phyloP scores from a whole-genome alignment of 1,284 basidiomycete species.

The Leccinum pachyderme region DNA sequence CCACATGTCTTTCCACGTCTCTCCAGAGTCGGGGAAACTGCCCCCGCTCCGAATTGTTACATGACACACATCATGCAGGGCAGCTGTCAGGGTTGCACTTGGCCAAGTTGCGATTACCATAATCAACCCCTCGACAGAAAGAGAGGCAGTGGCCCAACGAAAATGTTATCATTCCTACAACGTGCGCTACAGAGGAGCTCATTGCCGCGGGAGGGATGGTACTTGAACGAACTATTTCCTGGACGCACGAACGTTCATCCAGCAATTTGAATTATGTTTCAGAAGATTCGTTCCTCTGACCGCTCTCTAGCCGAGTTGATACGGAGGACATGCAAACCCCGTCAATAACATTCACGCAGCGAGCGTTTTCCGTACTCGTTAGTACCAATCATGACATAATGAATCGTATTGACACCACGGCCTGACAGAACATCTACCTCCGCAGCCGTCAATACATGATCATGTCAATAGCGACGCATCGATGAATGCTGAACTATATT shows the following conservation, averaged over 20 bases:
- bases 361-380: background rate
- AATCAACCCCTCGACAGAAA: background rate
- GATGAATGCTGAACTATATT: background rate
- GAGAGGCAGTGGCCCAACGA: background rate
- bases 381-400: background rate
- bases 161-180: slow-evolving; percentile 11
- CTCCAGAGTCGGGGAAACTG: background rate
- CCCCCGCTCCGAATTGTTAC: background rate
- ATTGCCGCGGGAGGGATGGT: background rate
- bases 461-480: background rate
- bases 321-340: slow-evolving; percentile 8
- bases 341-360: slow-evolving; percentile 1
- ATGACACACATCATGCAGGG: background rate
- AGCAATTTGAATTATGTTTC: slow-evolving; percentile 16
- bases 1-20: background rate
- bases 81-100: background rate
- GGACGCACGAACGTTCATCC: background rate
- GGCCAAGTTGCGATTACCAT: background rate
- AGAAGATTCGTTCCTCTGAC: slow-evolving; percentile 4
- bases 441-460: background rate
- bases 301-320: slow-evolving; percentile 2
- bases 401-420: background rate
- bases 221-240: background rate
- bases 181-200: background rate
- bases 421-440: background rate